These are phyloP conservation scores for Pleurotus djamor DNA, from an alignment of 768 basidiomycete genomes.

Conservation along the genomic window DNA sequence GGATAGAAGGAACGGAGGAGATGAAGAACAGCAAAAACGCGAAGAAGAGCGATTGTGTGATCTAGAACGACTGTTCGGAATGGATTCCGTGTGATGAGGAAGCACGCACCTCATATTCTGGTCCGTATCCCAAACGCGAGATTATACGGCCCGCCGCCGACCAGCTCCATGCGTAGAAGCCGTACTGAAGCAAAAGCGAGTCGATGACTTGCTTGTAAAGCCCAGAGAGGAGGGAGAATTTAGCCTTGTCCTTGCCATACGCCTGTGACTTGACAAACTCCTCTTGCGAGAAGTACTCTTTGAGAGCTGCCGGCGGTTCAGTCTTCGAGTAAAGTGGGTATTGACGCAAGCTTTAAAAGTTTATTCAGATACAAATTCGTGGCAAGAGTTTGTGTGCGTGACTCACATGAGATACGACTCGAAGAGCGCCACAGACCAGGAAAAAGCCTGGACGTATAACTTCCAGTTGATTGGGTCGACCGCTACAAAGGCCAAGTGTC, in stretches of 20 bases:
- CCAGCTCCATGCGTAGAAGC: slow-evolving; percentile 87
- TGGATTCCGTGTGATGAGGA: too few species aligned
- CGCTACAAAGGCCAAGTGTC: slow-evolving; percentile 66
- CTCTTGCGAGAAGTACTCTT: slow-evolving; percentile 61
- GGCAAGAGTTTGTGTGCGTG: too few species aligned
- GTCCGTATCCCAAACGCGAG: slow-evolving; percentile 59
- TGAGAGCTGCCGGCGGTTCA: slow-evolving; percentile 69
- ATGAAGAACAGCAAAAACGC: slow-evolving; percentile 62
- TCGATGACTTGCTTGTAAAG: slow-evolving; percentile 74
- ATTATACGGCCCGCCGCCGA: slow-evolving; percentile 47
- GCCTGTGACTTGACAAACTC: slow-evolving; percentile 88
- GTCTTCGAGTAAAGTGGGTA: slow-evolving; percentile 81
- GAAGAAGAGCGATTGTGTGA: slow-evolving; percentile 81
- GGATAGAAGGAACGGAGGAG: slow-evolving; percentile 68
- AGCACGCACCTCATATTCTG: slow-evolving; percentile 67
- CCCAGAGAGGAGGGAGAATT: slow-evolving; percentile 72
- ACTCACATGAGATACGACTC: slow-evolving; percentile 87
- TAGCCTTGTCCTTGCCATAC: slow-evolving; percentile 91
- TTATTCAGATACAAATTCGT: background rate
- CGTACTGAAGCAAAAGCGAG: slow-evolving; percentile 67
- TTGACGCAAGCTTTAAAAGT: slow-evolving; percentile 60
- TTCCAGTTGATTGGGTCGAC: slow-evolving; percentile 80
- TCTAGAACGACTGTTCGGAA: slow-evolving; percentile 41
- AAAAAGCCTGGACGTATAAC: slow-evolving; percentile 72
- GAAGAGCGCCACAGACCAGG: slow-evolving; percentile 78